A percentile compares a stretch with the other conserved stretches of the same genome.
Conservation (phyloP, 106 monocot species). For the Xerophyta viscosa region DNA sequence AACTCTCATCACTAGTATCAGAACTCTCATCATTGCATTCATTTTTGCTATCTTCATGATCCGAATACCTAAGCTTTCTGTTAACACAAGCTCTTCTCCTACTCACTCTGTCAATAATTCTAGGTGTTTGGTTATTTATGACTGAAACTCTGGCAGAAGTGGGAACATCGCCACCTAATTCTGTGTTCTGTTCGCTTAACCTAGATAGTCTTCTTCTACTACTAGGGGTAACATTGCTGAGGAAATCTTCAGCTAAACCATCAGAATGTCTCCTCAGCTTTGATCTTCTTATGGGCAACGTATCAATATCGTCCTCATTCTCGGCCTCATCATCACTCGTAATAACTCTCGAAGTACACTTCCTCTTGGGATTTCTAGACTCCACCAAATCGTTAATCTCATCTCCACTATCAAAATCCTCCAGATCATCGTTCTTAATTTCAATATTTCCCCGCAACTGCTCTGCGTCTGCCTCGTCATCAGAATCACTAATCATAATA, state of each 20-base stretch:
- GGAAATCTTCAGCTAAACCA: conserved; percentile 5
- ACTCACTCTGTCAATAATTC: neutral
- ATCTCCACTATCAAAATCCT: conserved; percentile 1
- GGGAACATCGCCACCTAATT: neutral
- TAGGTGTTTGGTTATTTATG: neutral
- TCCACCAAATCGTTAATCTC: neutral
- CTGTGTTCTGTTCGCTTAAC: conserved; percentile 8
- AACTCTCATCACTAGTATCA: conserved; percentile 26
- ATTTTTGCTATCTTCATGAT: conserved; percentile 10
- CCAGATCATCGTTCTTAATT: no score
- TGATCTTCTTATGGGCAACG: no score
- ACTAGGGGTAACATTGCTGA: no score
- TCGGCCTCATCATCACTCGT: conserved; percentile 43
- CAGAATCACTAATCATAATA: neutral
- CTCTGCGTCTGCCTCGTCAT: neutral
- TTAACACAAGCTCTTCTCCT: neutral
- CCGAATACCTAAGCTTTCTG: conserved; percentile 12
- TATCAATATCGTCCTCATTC: conserved; percentile 10
- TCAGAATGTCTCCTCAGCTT: conserved; percentile 7
- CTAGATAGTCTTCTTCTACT: conserved; percentile 17
- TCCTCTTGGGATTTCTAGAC: conserved; percentile 24
- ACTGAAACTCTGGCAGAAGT: no score
- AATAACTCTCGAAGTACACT: conserved; percentile 14
- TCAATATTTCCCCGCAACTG: no score
- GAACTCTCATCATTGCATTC: conserved; percentile 33